Percentiles rank a stretch among this genome's conserved stretches.
These are phyloP conservation scores for Ceratopteris richardii DNA, from an alignment of 75 land plant genomes.

Conservation along the genomic window DNA sequence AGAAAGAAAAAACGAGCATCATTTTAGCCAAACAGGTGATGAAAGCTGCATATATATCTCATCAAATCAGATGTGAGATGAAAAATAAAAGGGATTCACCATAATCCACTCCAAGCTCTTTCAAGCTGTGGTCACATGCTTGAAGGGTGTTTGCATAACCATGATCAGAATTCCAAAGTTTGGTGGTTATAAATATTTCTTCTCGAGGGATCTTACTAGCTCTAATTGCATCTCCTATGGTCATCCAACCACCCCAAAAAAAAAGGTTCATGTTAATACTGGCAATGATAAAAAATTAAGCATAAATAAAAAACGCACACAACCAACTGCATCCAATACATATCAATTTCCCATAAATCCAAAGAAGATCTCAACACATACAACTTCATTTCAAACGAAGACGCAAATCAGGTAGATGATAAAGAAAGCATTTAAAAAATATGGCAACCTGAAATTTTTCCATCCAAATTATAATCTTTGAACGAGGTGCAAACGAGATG, in stretches of 20 bases:
- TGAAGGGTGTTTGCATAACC: conserved; percentile 22
- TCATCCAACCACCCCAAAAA: no score
- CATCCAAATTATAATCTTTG: no score
- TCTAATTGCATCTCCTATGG: conserved; percentile 26
- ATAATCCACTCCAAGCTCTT: conserved; percentile 28
- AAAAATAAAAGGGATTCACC: conserved; percentile 11
- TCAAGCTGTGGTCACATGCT: conserved; percentile 27
- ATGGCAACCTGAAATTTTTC: no score
- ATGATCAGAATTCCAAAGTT: conserved; percentile 34
- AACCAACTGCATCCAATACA: no score
- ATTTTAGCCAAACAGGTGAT: background rate
- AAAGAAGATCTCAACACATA: no score
- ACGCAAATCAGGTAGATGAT: no score
- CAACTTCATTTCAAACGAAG: no score
- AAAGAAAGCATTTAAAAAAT: no score
- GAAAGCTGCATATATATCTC: background rate
- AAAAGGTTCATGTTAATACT: background rate
- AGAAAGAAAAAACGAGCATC: background rate
- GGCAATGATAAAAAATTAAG: background rate
- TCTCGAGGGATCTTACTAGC: conserved; percentile 25
- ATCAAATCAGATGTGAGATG: background rate
- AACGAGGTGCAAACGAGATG: no score
- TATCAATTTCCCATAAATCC: no score
- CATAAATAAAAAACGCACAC: background rate
- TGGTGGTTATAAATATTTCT: conserved; percentile 29